Base-by-base conservation (phyloP, 139 green algal genomes). In the Coccomyxa sp. region DNA sequence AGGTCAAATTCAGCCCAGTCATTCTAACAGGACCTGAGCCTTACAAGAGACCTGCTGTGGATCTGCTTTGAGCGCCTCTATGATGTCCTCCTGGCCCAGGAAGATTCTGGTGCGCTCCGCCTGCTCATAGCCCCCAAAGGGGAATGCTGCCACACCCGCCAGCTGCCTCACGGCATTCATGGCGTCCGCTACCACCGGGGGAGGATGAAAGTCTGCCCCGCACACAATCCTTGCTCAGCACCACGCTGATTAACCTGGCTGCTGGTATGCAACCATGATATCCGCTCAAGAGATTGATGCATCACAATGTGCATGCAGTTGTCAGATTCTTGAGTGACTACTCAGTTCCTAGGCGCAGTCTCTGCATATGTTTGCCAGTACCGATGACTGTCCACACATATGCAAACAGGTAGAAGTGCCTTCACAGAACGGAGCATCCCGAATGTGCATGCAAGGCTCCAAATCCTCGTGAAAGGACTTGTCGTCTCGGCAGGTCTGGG, bases 121-220 rank as follows among this genome's bases (percentile, higher is more conserved):
- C 67, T 93, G 89, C 0, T 86, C 58, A 67, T 94, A 96, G 14
- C 93, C 93, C 10, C 93, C 93, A 90, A 88, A 95, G 0, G 91
- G 83, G 10, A 95, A 30, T 18, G 77, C 87, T 4, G 76, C 32
- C 10, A 94, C 81, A 66, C 91, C 90, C 21, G 88, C 82, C 58
- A 89, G 77, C 13, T 77, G 79, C 77, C 77, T 27, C n/a, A 95
- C 51, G 0, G 76, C 84, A 31, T 68, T n/a, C 82, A 93, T 81
- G 0, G 87, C 88, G 51, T 92, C 89, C 3, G 88, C 85, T 10
- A 90, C 86, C 10, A 94, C 85, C 0, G 93, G 84, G 0, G 93
- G 93, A 7, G 88, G 82, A 18, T 92, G 77, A 31, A 95, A 96
- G 45, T 92, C 87, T 9, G 83, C 90, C 75, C 81, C 3, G 38